These are phyloP conservation scores for Flammula alnicola DNA, from an alignment of 1,284 basidiomycete genomes.

Conservation along the genomic window DNA sequence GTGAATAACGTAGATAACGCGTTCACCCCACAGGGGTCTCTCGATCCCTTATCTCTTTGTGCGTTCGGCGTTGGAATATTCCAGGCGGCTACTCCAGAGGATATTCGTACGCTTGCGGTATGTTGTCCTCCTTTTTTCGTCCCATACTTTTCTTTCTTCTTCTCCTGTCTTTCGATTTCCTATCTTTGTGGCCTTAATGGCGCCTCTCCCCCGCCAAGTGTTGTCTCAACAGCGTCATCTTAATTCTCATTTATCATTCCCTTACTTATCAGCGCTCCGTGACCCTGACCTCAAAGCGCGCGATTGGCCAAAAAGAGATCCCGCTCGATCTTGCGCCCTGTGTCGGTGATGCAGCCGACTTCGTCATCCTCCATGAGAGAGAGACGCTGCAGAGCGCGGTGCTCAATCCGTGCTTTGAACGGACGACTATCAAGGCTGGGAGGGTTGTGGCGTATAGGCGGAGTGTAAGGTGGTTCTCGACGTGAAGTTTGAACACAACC, in stretches of 20 bases:
- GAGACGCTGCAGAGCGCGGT: constrained; percentile 49
- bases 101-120: constrained; percentile 54
- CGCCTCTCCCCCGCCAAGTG: not conserved
- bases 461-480: constrained; percentile 23
- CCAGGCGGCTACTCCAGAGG: constrained; percentile 54
- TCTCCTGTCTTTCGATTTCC: not conserved
- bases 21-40: constrained; percentile 67
- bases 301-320: constrained; percentile 41
- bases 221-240: not conserved
- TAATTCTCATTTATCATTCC: not conserved
- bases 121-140: constrained; percentile 25
- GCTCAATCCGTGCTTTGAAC: constrained; percentile 52
- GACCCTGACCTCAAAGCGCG: constrained; percentile 49
- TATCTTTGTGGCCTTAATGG: not conserved
- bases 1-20: constrained; percentile 71
- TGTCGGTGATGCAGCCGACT: constrained; percentile 54
- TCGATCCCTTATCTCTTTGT: constrained; percentile 63
- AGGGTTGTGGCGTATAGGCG: constrained; percentile 37
- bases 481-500: too few species aligned
- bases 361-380: constrained; percentile 61
- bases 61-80: constrained; percentile 64
- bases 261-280: constrained; percentile 44
- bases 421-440: constrained; percentile 43
- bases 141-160: not conserved
- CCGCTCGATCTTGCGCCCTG: constrained; percentile 39